Base-by-base conservation (phyloP, 2,329 filamentous ascomycete species). In the Colletotrichum plurivorum region DNA sequence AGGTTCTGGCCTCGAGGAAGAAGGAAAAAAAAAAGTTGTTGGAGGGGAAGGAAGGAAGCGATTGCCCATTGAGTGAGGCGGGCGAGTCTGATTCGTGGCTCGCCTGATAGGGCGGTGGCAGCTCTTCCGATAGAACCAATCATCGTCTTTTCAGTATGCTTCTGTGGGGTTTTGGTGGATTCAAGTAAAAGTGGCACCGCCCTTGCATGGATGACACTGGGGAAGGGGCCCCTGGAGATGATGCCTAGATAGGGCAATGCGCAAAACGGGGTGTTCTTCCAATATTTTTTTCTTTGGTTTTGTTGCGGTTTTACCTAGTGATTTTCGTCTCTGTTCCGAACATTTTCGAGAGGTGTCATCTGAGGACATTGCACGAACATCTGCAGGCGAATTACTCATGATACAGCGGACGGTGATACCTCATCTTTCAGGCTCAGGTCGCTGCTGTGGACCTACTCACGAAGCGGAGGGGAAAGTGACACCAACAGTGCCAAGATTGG, bases 281-380 rank as follows among this genome's bases (percentile, higher is more conserved):
- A 8, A 31, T 9, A 36, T 10, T 60, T 18, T 41, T 45, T 60
- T 25, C 36, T 31, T 27, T n/a, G 16, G 45, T 18, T n/a, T 27
- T 52, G 4, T 18, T 16, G 9, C 48, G 13, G 10, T 15, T 52
- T 27, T 15, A 20, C 20, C 8, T 12, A n/a, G 13, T n/a, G 41
- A n/a, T 15, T 43, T 43, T 15, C 16, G 22, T 27, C 48, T 16
- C 16, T n/a, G 20, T 20, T 25, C 41, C 45, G 18, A 56, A 60
- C 46, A 52, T 41, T 41, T 43, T 27, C 22, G 31, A 36, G 8
- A 45, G 18, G 45, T 60, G 57, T 60, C 57, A 60, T 60, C 57
- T 27, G 57, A 60, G 57, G 57, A 60, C 46, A 52, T 60, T 60
- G 57, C 48, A 60, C 48, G 57, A 60, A 52, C 57, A 25, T 48